Conservation (phyloP, 352 stramenopile genomes). For the Phytopythium helicoides region DNA sequence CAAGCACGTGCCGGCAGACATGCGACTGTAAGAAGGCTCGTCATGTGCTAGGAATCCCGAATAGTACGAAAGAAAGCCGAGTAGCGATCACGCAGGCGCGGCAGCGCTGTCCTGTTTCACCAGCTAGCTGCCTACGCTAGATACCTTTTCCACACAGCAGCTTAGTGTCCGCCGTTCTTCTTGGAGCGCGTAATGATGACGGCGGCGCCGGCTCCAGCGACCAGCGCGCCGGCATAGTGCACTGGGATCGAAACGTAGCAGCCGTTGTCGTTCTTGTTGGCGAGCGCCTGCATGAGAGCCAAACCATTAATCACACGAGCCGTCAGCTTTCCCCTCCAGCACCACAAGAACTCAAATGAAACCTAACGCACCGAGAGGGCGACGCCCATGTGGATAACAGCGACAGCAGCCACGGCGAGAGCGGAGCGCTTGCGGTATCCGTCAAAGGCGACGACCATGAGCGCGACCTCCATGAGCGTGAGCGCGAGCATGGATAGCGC, state of each 20-base stretch:
- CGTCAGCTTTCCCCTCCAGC: too few relatives aligned
- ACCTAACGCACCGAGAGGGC: constrained; percentile 64
- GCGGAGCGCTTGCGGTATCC: constrained; percentile 67
- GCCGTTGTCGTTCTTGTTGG: constrained; percentile 76
- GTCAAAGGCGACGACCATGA: constrained; percentile 84
- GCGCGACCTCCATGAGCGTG: constrained; percentile 69
- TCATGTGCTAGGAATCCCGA: neutral
- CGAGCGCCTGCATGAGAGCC: constrained; percentile 35
- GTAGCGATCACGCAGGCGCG: neutral
- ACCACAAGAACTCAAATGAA: too few relatives aligned
- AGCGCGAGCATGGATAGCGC: constrained; percentile 72
- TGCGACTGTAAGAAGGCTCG: constrained; percentile 32
- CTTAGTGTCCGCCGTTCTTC: constrained; percentile 13
- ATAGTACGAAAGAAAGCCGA: too few relatives aligned
- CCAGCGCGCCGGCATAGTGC: constrained; percentile 59
- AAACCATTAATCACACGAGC: constrained; percentile 9
- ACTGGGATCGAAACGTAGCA: constrained; percentile 75
- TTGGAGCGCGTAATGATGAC: constrained; percentile 43
- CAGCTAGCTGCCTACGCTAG: neutral
- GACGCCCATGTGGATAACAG: constrained; percentile 71
- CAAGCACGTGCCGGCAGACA: constrained; percentile 44
- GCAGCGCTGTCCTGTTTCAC: too few relatives aligned
- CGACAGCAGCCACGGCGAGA: constrained; percentile 44
- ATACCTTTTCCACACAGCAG: neutral
- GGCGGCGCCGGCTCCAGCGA: constrained; percentile 43